These are phyloP conservation scores for Penicillium carneum DNA, from an alignment of 2,329 filamentous ascomycete species.

Conservation along the genomic window DNA sequence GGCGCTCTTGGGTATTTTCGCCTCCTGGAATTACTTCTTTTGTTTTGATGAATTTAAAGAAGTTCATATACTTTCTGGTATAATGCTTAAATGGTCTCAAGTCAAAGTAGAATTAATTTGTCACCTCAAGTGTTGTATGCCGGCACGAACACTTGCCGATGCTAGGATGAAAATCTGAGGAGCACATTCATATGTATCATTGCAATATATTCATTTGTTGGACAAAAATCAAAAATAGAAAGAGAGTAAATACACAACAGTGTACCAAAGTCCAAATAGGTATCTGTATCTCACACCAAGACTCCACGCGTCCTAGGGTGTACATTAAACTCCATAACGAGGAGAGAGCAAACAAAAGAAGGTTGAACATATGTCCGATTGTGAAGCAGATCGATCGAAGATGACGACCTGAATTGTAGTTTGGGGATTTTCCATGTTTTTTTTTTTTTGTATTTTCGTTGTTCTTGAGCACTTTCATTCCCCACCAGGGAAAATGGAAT, in stretches of 20 bases:
- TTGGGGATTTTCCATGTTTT: constrained; percentile 11
- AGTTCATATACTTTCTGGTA: neutral
- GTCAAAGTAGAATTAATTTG: neutral
- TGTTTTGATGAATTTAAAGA: constrained; percentile 13
- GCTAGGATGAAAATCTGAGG: no score
- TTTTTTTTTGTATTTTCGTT: constrained; percentile 21
- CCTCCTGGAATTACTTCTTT: constrained; percentile 8
- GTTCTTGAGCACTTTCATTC: constrained; percentile 9
- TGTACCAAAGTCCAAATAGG: constrained; percentile 29
- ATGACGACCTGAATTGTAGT: neutral
- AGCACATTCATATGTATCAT: constrained; percentile 3
- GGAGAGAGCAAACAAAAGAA: constrained; percentile 25
- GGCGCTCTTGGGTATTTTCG: constrained; percentile 24
- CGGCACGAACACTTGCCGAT: neutral
- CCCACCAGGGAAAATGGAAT: neutral
- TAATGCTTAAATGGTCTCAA: neutral
- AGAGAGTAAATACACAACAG: constrained; percentile 16
- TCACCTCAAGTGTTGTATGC: neutral
- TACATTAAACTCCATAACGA: constrained; percentile 24
- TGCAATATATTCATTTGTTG: constrained; percentile 17
- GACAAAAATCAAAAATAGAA: constrained; percentile 20
- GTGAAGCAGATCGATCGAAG: constrained; percentile 14
- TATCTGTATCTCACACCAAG: constrained; percentile 32
- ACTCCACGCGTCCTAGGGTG: constrained; percentile 19
- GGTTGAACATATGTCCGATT: constrained; percentile 20